Evolutionary conservation across 2,329 filamentous ascomycete species (phyloP).

Genomic region (Lizonia empirigonia): DNA sequence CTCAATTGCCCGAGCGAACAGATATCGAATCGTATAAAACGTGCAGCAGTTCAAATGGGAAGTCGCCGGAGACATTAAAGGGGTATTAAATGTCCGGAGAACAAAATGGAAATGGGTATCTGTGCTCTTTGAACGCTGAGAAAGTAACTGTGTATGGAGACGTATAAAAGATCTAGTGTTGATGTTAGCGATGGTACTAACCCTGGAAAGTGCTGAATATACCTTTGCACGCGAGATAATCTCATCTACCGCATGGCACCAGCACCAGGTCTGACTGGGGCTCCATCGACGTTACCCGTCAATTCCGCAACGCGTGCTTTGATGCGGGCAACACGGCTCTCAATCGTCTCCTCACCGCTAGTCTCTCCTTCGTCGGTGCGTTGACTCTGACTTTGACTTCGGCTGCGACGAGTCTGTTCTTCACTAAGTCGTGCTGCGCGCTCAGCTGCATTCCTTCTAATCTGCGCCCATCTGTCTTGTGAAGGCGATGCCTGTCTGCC

Average conservation of each 20-base stretch:
- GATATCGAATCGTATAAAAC: slow-evolving; percentile 10
- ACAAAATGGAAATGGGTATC: slow-evolving; percentile 35
- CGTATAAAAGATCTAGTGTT: slow-evolving; percentile 2
- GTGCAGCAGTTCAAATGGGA: not conserved
- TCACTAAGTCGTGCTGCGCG: slow-evolving; percentile 72
- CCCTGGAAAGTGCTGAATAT: not conserved
- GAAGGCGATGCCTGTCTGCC: slow-evolving; percentile 44
- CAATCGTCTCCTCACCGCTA: slow-evolving; percentile 96
- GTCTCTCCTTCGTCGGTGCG: slow-evolving; percentile 83
- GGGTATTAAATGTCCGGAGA: slow-evolving; percentile 36
- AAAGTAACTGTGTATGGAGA: slow-evolving; percentile 23
- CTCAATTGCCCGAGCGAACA: slow-evolving; percentile 18
- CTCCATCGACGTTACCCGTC: slow-evolving; percentile 63
- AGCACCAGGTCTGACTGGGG: slow-evolving; percentile 20
- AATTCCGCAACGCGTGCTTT: slow-evolving; percentile 95
- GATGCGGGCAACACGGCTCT: slow-evolving; percentile 94
- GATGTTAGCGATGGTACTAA: not conserved
- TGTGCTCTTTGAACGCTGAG: slow-evolving; percentile 28
- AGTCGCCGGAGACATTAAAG: slow-evolving; percentile 14
- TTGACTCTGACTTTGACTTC: slow-evolving; percentile 59
- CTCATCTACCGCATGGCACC: slow-evolving; percentile 6
- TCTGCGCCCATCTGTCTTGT: slow-evolving; percentile 92
- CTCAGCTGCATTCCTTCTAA: slow-evolving; percentile 90
- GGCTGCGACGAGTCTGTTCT: slow-evolving; percentile 63
- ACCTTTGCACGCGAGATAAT: slow-evolving; percentile 2